These are phyloP conservation scores for Ophiostoma australiae DNA, from an alignment of 2,329 filamentous ascomycete species.

Conservation along the genomic window DNA sequence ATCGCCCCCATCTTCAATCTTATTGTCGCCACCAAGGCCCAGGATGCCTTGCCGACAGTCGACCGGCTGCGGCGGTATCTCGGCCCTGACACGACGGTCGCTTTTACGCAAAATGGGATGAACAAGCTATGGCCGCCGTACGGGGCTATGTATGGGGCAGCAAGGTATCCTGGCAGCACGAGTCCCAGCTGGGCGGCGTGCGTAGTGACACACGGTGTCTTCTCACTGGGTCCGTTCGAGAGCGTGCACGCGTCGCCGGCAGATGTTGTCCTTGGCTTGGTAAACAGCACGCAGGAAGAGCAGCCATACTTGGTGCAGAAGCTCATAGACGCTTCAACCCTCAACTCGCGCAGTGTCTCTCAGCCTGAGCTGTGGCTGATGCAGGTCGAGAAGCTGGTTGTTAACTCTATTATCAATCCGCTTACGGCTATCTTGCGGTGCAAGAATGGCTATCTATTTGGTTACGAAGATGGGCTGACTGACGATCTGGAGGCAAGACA, in stretches of 20 bases:
- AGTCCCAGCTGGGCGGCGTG: conserved; percentile 68
- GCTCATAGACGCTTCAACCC: conserved; percentile 41
- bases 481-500: not conserved
- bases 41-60: conserved; percentile 58
- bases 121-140: conserved; percentile 57
- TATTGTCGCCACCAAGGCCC: conserved; percentile 72
- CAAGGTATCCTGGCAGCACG: conserved; percentile 36
- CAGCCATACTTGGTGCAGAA: conserved; percentile 40
- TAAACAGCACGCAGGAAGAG: conserved; percentile 28
- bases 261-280: conserved; percentile 45
- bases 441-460: conserved; percentile 72
- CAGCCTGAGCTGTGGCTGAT: conserved; percentile 46
- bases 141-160: conserved; percentile 40
- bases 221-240: conserved; percentile 46
- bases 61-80: conserved; percentile 57
- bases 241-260: conserved; percentile 51
- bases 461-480: conserved; percentile 41
- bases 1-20: conserved; percentile 58
- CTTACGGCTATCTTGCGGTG: conserved; percentile 73
- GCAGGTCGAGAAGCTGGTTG: conserved; percentile 82
- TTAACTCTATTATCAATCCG: conserved; percentile 78
- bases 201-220: conserved; percentile 54
- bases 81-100: conserved; percentile 62
- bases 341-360: conserved; percentile 40
- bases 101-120: conserved; percentile 86